Evolutionary conservation across 2,329 filamentous ascomycete genomes (phyloP), one percentile per base, ranked within the genome.

Genomic region (Aspergillus awamori): DNA sequence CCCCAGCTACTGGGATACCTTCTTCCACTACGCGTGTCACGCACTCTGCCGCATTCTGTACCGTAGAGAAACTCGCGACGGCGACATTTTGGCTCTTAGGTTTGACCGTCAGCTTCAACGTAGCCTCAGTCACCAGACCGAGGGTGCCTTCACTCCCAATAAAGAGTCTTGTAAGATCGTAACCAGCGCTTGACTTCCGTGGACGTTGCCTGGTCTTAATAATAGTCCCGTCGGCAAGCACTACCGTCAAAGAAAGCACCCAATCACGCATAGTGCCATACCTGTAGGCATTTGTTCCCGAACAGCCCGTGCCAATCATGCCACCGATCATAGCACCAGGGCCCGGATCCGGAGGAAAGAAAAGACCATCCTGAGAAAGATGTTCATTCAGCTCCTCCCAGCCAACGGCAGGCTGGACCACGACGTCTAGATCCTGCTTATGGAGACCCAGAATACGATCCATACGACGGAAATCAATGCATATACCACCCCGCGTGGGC

Each of bases 241-340:
- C 93, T 4, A 96, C 91, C 0, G 93, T 97, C 67, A 97, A 79
- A 57, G 86, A 90, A 22, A 96, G 80, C 11, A 97, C 93, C 93
- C 93, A 97, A 74, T 97, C 93, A 64, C 91, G 88, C 92, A 97
- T 97, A 2, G 93, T 97, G 64, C 93, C 93, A 75, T 96, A 97
- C 60, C 93, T 85, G 80, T 96, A 96, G 15, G 93, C 89, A 74
- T 97, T 97, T 13, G 93, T 97, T 61, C 93, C 93, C 4, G 80
- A 82, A 64, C 81, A 83, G 49, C 80, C 80, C 8, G 81, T 83
- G 8, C 80, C 80, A 10, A 83, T 78, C 81, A 83, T 83, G 58
- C 93, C 93, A 60, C 93, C 93, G 69, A 97, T 97, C 88, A 92
- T 92, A 63, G 93, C 93, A 17, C 93, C 92, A 56, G 93, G 93